phyloP scores from a whole-genome alignment of 495 filamentous ascomycete species.

The Aspergillus bertholletiae region DNA sequence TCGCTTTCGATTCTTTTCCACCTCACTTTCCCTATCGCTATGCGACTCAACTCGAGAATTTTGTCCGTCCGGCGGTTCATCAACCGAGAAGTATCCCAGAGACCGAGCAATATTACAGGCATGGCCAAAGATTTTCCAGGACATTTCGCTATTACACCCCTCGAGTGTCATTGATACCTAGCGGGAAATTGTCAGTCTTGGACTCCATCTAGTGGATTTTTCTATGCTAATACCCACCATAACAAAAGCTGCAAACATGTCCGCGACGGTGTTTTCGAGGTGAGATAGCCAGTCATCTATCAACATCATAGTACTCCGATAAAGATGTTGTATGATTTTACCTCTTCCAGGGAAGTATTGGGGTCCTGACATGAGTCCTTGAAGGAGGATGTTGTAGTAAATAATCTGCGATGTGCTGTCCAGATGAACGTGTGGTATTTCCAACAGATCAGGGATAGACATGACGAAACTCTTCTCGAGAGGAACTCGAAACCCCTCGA shows the following conservation, averaged over 20 bases:
- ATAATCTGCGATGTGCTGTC: slow-evolving; percentile 16
- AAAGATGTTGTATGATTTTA: slow-evolving; percentile 7
- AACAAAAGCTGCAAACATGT: slow-evolving; percentile 12
- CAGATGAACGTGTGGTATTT: slow-evolving; percentile 20
- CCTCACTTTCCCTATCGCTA: neutral
- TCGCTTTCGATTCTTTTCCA: slow-evolving; percentile 18
- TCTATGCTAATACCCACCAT: slow-evolving; percentile 4
- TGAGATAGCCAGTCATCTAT: slow-evolving; percentile 9
- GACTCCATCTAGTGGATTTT: neutral
- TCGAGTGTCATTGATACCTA: slow-evolving; percentile 17
- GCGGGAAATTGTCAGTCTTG: neutral
- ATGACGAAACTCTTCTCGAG: slow-evolving; percentile 14
- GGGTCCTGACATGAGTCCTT: slow-evolving; percentile 8
- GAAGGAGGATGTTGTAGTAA: slow-evolving; percentile 16
- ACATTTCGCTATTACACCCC: slow-evolving; percentile 13
- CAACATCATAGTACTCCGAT: neutral
- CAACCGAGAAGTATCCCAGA: slow-evolving; percentile 18
- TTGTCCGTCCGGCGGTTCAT: slow-evolving; percentile 1
- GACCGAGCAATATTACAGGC: slow-evolving; percentile 10
- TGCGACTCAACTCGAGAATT: neutral
- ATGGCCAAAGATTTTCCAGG: slow-evolving; percentile 12
- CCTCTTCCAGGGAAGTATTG: neutral
- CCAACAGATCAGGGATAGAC: slow-evolving; percentile 18
- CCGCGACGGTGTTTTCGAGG: slow-evolving; percentile 5
- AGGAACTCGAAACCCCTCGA: slow-evolving; percentile 17